Conservation (phyloP, 768 basidiomycete species). For the Lactarius pseudohatsudake region DNA sequence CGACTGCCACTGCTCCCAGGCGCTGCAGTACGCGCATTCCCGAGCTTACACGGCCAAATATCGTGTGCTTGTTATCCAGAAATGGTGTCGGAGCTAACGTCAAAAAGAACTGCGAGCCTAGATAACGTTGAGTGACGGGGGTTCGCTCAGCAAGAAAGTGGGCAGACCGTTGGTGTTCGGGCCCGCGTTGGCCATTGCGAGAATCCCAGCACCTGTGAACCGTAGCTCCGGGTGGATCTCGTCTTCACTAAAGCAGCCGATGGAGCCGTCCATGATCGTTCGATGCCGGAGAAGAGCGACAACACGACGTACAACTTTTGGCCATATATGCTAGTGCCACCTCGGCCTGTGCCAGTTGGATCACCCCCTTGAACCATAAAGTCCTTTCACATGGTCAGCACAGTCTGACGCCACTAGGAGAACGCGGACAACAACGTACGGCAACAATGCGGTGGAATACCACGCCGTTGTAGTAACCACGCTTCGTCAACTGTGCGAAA, state of each 20-base stretch:
- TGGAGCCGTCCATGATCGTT: background rate
- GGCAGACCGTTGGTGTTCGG: constrained; percentile 80
- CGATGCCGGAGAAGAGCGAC: background rate
- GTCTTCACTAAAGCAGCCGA: constrained; percentile 61
- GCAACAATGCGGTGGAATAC: constrained; percentile 91
- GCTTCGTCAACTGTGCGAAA: constrained; percentile 86
- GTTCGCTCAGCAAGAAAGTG: background rate
- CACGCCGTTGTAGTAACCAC: constrained; percentile 90
- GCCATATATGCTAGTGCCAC: constrained; percentile 87
- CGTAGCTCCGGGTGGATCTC: constrained; percentile 88
- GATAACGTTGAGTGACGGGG: constrained; percentile 34
- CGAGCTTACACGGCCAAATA: constrained; percentile 84
- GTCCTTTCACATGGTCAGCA: constrained; percentile 50
- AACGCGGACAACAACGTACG: constrained; percentile 43
- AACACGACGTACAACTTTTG: constrained; percentile 69
- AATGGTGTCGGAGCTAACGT: constrained; percentile 81
- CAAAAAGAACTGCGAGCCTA: constrained; percentile 95
- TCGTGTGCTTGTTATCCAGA: constrained; percentile 82
- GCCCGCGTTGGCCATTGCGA: constrained; percentile 97
- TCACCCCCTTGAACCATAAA: constrained; percentile 98
- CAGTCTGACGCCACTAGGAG: constrained; percentile 6
- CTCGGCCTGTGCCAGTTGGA: constrained; percentile 93
- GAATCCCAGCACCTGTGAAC: constrained; percentile 94
- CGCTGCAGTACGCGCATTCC: constrained; percentile 94
- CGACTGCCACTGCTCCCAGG: constrained; percentile 86